These are phyloP conservation scores for Citrullus colocynthis DNA, from an alignment of 306 rosid genomes.

Conservation along the genomic window DNA sequence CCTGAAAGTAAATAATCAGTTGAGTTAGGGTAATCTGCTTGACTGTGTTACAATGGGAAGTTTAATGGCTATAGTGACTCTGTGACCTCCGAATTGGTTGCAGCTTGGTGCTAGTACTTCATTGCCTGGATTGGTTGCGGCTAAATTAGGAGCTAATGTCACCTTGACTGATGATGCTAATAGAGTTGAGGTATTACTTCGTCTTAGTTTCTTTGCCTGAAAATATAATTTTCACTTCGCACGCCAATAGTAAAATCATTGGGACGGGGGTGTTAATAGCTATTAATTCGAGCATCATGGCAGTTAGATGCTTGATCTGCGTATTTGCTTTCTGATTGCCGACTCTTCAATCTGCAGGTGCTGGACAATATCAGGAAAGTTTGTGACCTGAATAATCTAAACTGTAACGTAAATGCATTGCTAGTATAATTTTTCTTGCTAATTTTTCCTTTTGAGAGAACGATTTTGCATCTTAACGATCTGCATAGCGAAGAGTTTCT, in stretches of 20 bases:
- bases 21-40: neutral
- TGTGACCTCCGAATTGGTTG: neutral
- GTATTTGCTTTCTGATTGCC: neutral
- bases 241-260: neutral
- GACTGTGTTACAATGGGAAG: neutral
- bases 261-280: neutral
- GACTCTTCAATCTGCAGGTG: conserved; percentile 42
- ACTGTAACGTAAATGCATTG: conserved; percentile 40
- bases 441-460: neutral
- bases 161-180: conserved; percentile 53
- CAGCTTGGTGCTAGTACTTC: conserved; percentile 87
- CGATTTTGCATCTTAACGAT: neutral
- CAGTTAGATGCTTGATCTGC: neutral
- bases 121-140: conserved; percentile 76
- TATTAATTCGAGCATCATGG: neutral
- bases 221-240: neutral
- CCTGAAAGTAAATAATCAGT: neutral
- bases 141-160: conserved; percentile 55
- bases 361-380: conserved; percentile 69
- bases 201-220: neutral
- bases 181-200: conserved; percentile 40
- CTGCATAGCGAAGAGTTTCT: neutral
- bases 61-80: neutral
- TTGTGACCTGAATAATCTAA: conserved; percentile 56
- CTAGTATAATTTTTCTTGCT: neutral